Base-by-base conservation (phyloP, 2,329 filamentous ascomycete species). In the Plenodomus biglobosus region DNA sequence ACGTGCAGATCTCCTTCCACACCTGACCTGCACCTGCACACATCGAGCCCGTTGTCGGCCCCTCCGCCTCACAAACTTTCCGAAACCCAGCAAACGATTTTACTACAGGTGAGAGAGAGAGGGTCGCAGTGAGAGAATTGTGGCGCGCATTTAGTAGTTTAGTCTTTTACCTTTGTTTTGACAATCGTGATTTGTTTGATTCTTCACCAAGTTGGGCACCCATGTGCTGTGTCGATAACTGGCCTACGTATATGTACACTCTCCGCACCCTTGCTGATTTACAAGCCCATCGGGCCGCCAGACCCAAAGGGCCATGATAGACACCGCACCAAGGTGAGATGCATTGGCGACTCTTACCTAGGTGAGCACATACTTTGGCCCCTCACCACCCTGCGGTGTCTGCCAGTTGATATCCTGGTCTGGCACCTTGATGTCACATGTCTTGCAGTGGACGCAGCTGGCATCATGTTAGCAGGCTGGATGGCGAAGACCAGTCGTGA, bases 391-490 rank as follows among this genome's bases (percentile, higher is more conserved):
- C 70, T 96, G 91, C 6, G 94, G 94, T 24, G 94, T 94, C 62
- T 90, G 59, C 71, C 73, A 96, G 73, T 96, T 96, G 75, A 99
- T 97, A 69, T 97, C 94, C 77, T 99, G 94, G 54, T 86, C 84
- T 7, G 94, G 94, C 15, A 90, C 92, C 78, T 99, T 99, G 77
- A 99, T 99, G 73, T 99, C 94, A 72, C 94, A 99, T 13, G 94
- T 99, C 82, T 99, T 99, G 81, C 94, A 99, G 76, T 99, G 94
- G 58, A 99, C 95, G 72, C 94, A 99, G 76, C 92, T 96, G 61
- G 35, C 18, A 16, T 35, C 8, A 10, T 3, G 68, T 70, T 66
- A 75, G 65, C 36, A 17, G 52, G 3, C 8, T n/a, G n/a, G n/a
- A 32, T 11, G 13, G 27, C 27, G 39, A 42, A 18, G 17, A 16